Evolutionary conservation across 345 rosid species (phyloP), one percentile per base, ranked within the genome.

Genomic region (Pseudoturritis turrita): DNA sequence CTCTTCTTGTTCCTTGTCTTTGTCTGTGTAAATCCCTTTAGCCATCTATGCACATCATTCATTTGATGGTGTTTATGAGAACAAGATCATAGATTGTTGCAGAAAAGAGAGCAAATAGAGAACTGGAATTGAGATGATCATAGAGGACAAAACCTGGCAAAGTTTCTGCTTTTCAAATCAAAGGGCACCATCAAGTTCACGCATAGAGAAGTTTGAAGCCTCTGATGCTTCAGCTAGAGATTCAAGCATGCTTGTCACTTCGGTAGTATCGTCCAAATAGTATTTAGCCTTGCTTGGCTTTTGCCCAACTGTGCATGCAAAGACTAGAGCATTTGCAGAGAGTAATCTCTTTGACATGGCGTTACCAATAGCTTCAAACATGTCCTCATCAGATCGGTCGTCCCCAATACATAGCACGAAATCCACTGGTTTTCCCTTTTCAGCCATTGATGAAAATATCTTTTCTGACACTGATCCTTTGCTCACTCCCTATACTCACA

Each of bases 201-300:
- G 75, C 75, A 63, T 70, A 0, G 75, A 70, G 53, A 70, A 76
- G 54, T 47, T 76, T 31, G 76, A 29, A 70, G 68, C 45, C 18
- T 56, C 78, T 35, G 81, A 78, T 35, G 73, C 74, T 55, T 78
- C 81, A 36, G 81, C 81, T 54, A 78, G 71, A 52, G 81, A 78
- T 53, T 78, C 78, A 61, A 78, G 74, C 81, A 78, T 78, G 73
- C 74, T 66, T 57, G 77, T 78, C 13, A 78, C 81, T 62, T 78
- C 81, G 13, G 53, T 64, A 26, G 78, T 72, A 45, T 78, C 81
- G 22, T 78, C 81, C 70, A 93, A 62, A 72, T 90, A 93, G 77
- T 93, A 93, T 80, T 83, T 93, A 49, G 97, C 98, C 80, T 93
- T 93, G 83, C 98, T 93, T 46, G 98, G 98, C 79, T 93, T 90